Evolutionary conservation across 2,329 filamentous ascomycete genomes (phyloP), one percentile per base, ranked within the genome.

Genomic region (Colletotrichum cereale): DNA sequence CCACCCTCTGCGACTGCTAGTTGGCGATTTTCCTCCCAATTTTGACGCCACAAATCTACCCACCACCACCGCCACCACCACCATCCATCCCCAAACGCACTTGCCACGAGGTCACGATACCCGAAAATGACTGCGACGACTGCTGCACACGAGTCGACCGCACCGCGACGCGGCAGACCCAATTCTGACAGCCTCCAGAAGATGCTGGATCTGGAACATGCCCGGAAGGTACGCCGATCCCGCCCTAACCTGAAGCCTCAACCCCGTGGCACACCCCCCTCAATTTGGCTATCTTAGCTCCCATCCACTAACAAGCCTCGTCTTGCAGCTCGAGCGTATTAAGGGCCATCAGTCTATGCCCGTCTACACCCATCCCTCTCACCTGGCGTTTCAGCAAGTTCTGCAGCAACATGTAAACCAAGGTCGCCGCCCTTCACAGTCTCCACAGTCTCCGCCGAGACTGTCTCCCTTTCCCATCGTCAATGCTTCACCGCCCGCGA

Each of bases 201-300:
- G 71, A 90, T 90, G 88, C 82, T 90, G 60, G 87, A 90, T 75
- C 79, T 90, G 62, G 89, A 90, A 77, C 88, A 86, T 77, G 84
- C 83, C 77, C 85, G 83, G 79, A 89, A 88, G 86, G 89, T 90
- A 82, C 82, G 72, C 40, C 57, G 38, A 65, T 63, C 58, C 62
- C 24, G 67, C 52, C 65, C 56, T 64, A 64, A 40, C 24, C 53
- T 63, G 29, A 56, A 53, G 60, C 65, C 69, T 69, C 36, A 26
- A 40, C 66, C 47, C 34, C n/a, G 53, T 66, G 24, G 47, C 56
- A 62, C 42, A 62, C 42, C 64, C 31, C 52, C 48, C 60, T 52
- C 44, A 67, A 55, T 53, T 70, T 70, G 70, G 36, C 67, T 68
- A 67, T 44, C 31, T 65, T 58, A 44, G 48, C 55, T 64, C 55